A percentile compares a stretch with the other conserved stretches of the same genome.
Evolutionary conservation across 768 basidiomycete genomes (phyloP).

Genomic region (Cystofilobasidium macerans): DNA sequence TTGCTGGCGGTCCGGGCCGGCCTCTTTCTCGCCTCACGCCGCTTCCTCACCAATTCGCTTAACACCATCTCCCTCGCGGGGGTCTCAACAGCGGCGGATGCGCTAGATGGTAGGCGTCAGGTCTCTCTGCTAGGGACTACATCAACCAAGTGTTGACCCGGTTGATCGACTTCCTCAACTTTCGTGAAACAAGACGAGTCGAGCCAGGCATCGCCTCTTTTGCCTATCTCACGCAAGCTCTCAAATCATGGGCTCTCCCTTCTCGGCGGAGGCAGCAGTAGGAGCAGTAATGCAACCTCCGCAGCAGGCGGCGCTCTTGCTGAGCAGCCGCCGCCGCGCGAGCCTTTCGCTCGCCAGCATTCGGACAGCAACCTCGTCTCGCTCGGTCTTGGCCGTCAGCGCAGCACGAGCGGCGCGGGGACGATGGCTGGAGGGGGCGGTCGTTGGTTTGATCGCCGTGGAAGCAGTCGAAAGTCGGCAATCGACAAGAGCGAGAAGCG

Average conservation of each 20-base stretch:
- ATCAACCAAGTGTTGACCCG: not conserved
- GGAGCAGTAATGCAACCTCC: not conserved
- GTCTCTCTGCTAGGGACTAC: not conserved
- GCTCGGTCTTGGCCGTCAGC: not conserved
- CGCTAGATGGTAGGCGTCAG: conserved; percentile 1
- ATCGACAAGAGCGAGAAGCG: not conserved
- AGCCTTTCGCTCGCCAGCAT: not conserved
- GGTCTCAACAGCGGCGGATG: conserved; percentile 6
- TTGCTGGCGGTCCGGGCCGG: conserved; percentile 5
- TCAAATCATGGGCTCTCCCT: not conserved
- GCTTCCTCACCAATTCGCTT: conserved; percentile 20
- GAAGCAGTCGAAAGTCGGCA: not conserved
- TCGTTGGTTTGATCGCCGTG: not conserved
- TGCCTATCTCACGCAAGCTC: not conserved
- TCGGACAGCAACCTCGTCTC: not conserved
- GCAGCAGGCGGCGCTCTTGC: not conserved
- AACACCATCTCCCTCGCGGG: not conserved
- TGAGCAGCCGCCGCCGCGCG: not conserved
- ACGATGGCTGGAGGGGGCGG: not conserved
- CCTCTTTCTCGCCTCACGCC: conserved; percentile 21
- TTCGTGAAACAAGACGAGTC: not conserved
- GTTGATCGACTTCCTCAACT: not conserved
- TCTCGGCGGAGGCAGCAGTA: not conserved
- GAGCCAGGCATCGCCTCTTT: not conserved
- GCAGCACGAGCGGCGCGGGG: not conserved